These are phyloP conservation scores for Syzygium oleosum DNA, from an alignment of 345 rosid species.

Conservation along the genomic window DNA sequence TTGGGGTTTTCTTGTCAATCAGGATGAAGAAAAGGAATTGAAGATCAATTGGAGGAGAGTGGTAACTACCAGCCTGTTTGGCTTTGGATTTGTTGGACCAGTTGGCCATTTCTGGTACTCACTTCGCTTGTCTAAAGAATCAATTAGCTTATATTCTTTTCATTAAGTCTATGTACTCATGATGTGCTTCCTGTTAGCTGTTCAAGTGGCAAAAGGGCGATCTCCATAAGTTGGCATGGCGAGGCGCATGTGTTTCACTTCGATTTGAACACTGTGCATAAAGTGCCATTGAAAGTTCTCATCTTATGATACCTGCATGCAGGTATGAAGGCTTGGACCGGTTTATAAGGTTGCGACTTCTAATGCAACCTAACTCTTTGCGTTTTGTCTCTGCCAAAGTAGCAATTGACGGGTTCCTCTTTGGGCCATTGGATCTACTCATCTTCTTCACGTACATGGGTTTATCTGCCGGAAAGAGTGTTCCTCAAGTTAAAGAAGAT, in stretches of 20 bases:
- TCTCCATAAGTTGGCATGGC: not conserved
- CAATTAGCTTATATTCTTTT: not conserved
- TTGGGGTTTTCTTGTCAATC: not conserved
- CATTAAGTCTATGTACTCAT: not conserved
- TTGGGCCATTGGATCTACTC: constrained; percentile 78
- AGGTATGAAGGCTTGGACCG: constrained; percentile 90
- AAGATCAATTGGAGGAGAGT: constrained; percentile 3
- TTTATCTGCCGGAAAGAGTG: constrained; percentile 59
- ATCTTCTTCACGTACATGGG: constrained; percentile 93
- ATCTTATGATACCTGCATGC: not conserved
- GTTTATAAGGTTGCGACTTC: constrained; percentile 55
- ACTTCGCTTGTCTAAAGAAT: not conserved
- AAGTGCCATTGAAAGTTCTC: fast-evolving
- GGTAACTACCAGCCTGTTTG: constrained; percentile 1
- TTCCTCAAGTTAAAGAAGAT: constrained; percentile 66
- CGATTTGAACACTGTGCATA: not conserved
- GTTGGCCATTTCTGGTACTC: constrained; percentile 7
- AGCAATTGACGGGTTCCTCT: constrained; percentile 78
- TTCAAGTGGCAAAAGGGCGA: not conserved
- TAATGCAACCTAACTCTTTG: constrained; percentile 52
- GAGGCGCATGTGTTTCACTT: not conserved
- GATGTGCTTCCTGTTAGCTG: not conserved
- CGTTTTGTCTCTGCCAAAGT: constrained; percentile 81
- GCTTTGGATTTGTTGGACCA: constrained; percentile 7
- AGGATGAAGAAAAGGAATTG: not conserved